Percentiles rank a stretch among this genome's conserved stretches.
phyloP scores from a whole-genome alignment of 2,329 filamentous ascomycete species.

The Colletotrichum sojae region DNA sequence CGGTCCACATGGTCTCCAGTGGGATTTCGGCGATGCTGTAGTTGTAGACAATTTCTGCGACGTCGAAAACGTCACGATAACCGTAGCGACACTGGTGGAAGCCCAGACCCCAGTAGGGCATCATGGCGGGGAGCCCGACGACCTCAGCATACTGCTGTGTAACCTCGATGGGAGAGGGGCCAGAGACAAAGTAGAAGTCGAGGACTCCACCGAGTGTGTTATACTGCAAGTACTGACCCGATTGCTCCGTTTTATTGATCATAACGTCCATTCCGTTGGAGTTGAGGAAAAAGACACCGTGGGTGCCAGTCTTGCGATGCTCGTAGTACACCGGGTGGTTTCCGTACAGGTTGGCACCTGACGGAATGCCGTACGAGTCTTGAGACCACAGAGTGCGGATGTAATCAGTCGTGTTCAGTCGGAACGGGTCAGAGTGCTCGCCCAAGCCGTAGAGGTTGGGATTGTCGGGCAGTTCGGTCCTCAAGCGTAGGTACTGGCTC shows the following conservation, averaged over 20 bases:
- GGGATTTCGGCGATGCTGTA: constrained; percentile 77
- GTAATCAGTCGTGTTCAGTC: constrained; percentile 77
- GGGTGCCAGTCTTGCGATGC: constrained; percentile 70
- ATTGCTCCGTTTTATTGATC: constrained; percentile 72
- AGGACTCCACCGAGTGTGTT: constrained; percentile 83
- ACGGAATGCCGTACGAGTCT: constrained; percentile 74
- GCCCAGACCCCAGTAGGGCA: constrained; percentile 76
- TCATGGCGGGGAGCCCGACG: constrained; percentile 70
- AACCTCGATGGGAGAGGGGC: constrained; percentile 70
- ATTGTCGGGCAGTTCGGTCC: constrained; percentile 77
- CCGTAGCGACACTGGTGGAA: constrained; percentile 75
- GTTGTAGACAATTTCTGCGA: constrained; percentile 77
- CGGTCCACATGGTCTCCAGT: constrained; percentile 78
- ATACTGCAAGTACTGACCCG: constrained; percentile 82
- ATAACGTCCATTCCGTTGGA: constrained; percentile 85
- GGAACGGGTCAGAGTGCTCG: constrained; percentile 81
- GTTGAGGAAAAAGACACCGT: constrained; percentile 80
- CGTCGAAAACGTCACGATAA: constrained; percentile 74
- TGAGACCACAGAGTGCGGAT: constrained; percentile 79
- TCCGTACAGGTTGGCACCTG: constrained; percentile 78
- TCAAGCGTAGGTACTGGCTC: constrained; percentile 81
- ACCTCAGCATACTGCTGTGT: constrained; percentile 72
- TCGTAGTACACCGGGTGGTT: constrained; percentile 84
- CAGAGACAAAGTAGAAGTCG: constrained; percentile 78
- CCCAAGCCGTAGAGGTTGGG: constrained; percentile 85